These are phyloP conservation scores for Fulvia fulva DNA, from an alignment of 2,329 filamentous ascomycete species.

Conservation along the genomic window DNA sequence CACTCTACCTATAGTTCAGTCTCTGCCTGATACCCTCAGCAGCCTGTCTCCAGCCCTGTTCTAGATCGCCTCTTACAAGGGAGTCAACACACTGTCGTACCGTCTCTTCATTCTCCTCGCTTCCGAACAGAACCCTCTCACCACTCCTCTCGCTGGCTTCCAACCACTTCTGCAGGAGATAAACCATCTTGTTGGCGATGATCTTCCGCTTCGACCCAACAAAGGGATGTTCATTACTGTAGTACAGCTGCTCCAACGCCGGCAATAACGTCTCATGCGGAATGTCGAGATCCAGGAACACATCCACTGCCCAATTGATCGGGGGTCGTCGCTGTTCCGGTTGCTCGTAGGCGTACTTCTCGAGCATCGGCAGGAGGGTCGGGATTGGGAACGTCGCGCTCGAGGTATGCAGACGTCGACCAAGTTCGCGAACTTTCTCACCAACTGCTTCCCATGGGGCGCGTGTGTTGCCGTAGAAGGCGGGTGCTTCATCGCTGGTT, in stretches of 20 bases:
- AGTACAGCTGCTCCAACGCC: conserved; percentile 63
- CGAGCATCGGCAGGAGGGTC: conserved; percentile 53
- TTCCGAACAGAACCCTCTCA: conserved; percentile 54
- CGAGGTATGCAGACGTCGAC: conserved; percentile 44
- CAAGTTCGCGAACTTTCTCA: conserved; percentile 55
- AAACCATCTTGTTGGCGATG: conserved; percentile 60
- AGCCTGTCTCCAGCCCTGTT: conserved; percentile 16
- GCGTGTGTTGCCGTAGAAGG: conserved; percentile 15
- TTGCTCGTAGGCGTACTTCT: conserved; percentile 50
- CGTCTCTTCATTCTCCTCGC: conserved; percentile 53
- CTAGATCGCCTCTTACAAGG: conserved; percentile 25
- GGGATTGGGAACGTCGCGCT: conserved; percentile 33
- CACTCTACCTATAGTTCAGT: neutral
- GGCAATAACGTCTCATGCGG: conserved; percentile 59
- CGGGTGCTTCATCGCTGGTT: conserved; percentile 51
- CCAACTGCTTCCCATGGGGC: conserved; percentile 68
- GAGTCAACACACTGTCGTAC: conserved; percentile 31
- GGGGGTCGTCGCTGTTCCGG: conserved; percentile 50
- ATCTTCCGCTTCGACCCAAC: conserved; percentile 51
- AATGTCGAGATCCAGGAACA: conserved; percentile 61
- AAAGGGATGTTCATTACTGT: conserved; percentile 64
- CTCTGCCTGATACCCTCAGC: conserved; percentile 14
- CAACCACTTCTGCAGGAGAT: conserved; percentile 60
- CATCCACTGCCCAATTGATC: conserved; percentile 59
- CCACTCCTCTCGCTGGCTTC: conserved; percentile 53